Conservation (phyloP, 192 early-diverging fungal species). For the Jimgerdemannia lactiflua region DNA sequence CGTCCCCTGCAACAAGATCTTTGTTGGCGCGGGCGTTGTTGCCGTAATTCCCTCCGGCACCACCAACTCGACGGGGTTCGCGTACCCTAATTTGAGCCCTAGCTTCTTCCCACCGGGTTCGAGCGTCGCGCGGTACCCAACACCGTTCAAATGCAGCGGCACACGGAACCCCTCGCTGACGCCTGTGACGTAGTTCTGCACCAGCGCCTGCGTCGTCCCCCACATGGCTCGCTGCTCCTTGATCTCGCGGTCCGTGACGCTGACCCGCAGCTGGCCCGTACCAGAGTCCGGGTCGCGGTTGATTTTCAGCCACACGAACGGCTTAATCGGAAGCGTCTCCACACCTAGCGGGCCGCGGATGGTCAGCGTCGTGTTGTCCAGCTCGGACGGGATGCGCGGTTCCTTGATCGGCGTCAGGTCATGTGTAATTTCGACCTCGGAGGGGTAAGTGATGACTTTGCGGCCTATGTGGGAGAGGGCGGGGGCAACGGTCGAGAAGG, state of each 20-base stretch:
- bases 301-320: conserved; percentile 63
- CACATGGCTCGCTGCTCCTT: conserved; percentile 90
- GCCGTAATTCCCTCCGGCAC: conserved; percentile 82
- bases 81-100: conserved; percentile 83
- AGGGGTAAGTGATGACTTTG: conserved; percentile 66
- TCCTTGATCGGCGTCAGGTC: conserved; percentile 60
- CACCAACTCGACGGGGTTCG: conserved; percentile 75
- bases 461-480: conserved; percentile 80
- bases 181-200: conserved; percentile 83
- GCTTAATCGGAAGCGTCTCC: conserved; percentile 76
- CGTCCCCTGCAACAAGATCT: conserved; percentile 77
- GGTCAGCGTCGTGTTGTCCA: conserved; percentile 60
- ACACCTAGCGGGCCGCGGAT: conserved; percentile 83
- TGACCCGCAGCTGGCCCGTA: conserved; percentile 48
- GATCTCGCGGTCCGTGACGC: conserved; percentile 53
- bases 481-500: conserved; percentile 41
- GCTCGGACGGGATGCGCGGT: conserved; percentile 56
- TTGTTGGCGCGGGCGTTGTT: conserved; percentile 74
- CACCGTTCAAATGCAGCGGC: conserved; percentile 84
- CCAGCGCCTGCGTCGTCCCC: conserved; percentile 93
- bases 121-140: conserved; percentile 89
- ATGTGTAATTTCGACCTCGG: conserved; percentile 72
- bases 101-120: conserved; percentile 60
- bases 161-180: conserved; percentile 88
- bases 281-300: conserved; percentile 6